Evolutionary conservation across 257 asterid genomes (phyloP).

Genomic region (Ajuga chamaepitys): DNA sequence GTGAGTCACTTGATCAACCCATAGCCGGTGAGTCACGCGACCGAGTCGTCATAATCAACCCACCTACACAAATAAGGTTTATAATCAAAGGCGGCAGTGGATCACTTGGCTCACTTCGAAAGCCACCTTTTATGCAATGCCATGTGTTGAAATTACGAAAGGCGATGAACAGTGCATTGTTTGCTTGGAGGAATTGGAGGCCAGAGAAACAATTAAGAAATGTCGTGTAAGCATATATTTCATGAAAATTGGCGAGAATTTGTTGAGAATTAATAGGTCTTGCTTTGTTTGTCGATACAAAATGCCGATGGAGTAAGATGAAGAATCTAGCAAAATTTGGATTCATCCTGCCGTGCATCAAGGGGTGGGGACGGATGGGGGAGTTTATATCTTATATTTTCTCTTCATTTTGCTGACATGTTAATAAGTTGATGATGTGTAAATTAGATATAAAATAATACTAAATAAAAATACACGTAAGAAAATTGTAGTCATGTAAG

Average conservation of each 20-base stretch:
- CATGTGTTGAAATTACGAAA: slow-evolving; percentile 24
- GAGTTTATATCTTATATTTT: no score
- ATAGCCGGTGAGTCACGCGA: slow-evolving; percentile 2
- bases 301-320: slow-evolving; percentile 43
- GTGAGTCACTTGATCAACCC: slow-evolving; percentile 17
- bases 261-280: slow-evolving; percentile 44
- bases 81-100: slow-evolving; percentile 16
- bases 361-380: no score
- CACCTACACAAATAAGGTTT: slow-evolving; percentile 31
- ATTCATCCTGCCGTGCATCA: no score
- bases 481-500: no score
- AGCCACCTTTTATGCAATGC: slow-evolving; percentile 42
- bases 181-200: slow-evolving; percentile 44
- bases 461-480: no score
- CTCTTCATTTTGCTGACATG: no score
- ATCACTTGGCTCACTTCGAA: slow-evolving; percentile 27
- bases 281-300: slow-evolving; percentile 56
- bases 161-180: slow-evolving; percentile 30
- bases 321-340: slow-evolving; percentile 3
- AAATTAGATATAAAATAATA: no score
- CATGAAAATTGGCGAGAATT: slow-evolving; percentile 49
- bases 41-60: slow-evolving; percentile 31
- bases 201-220: slow-evolving; percentile 30
- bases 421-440: no score
- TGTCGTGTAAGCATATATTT: slow-evolving; percentile 61